Percentiles rank a stretch among this genome's conserved stretches.
These are phyloP conservation scores for Cetradonia linearis DNA, from an alignment of 495 filamentous ascomycete species.

Conservation along the genomic window DNA sequence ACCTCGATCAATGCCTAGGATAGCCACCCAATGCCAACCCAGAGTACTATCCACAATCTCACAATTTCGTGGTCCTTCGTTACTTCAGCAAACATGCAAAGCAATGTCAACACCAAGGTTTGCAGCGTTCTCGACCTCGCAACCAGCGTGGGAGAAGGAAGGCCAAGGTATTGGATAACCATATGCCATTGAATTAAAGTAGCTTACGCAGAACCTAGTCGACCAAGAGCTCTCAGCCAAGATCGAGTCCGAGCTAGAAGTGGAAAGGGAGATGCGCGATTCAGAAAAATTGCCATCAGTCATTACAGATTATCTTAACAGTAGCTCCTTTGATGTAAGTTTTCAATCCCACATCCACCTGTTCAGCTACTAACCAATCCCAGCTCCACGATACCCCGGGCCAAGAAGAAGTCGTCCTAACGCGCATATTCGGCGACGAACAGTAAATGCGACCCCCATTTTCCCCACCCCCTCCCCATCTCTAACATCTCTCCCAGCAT, in stretches of 20 bases:
- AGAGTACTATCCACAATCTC: conserved; percentile 40
- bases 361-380: conserved; percentile 4
- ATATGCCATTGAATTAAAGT: background rate
- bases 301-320: conserved; percentile 65
- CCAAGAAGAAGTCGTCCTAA: conserved; percentile 76
- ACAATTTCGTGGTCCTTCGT: conserved; percentile 35
- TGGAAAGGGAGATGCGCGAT: conserved; percentile 48
- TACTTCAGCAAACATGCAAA: conserved; percentile 42
- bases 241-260: conserved; percentile 64
- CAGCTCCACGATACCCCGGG: conserved; percentile 69
- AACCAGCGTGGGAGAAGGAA: conserved; percentile 44
- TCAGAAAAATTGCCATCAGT: conserved; percentile 47
- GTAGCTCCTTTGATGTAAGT: conserved; percentile 47
- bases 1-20: conserved; percentile 56
- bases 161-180: conserved; percentile 41
- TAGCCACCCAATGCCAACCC: conserved; percentile 42
- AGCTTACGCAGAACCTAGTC: conserved; percentile 32
- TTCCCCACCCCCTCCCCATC: conserved; percentile 12
- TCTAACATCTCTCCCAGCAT: conserved; percentile 48
- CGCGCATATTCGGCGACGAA: conserved; percentile 77
- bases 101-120: conserved; percentile 44
- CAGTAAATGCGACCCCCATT: conserved; percentile 45
- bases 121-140: conserved; percentile 66
- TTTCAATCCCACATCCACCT: background rate
- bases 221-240: conserved; percentile 67